Conservation (phyloP, 129 eudicot genomes). For the Saposhnikovia divaricata region DNA sequence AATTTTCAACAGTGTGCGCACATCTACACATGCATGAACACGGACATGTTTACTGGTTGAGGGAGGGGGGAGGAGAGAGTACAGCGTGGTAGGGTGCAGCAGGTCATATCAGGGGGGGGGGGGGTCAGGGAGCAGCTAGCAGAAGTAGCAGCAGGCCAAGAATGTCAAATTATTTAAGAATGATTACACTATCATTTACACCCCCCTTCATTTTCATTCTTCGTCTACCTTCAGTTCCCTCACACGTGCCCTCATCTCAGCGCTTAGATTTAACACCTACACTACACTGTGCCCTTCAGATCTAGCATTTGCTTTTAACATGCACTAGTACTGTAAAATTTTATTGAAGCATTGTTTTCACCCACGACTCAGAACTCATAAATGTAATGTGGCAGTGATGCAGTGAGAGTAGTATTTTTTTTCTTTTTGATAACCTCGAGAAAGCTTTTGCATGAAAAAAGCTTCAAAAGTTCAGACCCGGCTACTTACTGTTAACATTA, state of each 20-base stretch:
- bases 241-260: slow-evolving; percentile 29
- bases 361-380: slow-evolving; percentile 1
- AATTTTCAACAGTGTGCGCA: no score
- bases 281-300: slow-evolving; percentile 26
- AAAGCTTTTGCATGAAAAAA: slow-evolving; percentile 11
- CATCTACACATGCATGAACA: no score
- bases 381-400: slow-evolving; percentile 3
- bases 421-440: slow-evolving; percentile 10
- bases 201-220: slow-evolving; percentile 20
- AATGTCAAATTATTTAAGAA: slow-evolving; percentile 54
- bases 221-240: slow-evolving; percentile 11
- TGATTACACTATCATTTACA: slow-evolving; percentile 41
- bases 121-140: not conserved
- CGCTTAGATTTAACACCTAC: slow-evolving; percentile 4
- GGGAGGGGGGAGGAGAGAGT: not conserved
- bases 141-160: slow-evolving; percentile 31
- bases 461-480: not conserved
- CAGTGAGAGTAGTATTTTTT: not conserved
- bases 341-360: slow-evolving; percentile 11
- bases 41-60: not conserved
- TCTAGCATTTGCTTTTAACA: not conserved
- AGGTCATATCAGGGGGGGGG: not conserved
- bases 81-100: not conserved
- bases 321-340: not conserved
- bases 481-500: not conserved